These are phyloP conservation scores for Jamesozyma spencerorum DNA, from an alignment of 805 yeast species.

Conservation along the genomic window DNA sequence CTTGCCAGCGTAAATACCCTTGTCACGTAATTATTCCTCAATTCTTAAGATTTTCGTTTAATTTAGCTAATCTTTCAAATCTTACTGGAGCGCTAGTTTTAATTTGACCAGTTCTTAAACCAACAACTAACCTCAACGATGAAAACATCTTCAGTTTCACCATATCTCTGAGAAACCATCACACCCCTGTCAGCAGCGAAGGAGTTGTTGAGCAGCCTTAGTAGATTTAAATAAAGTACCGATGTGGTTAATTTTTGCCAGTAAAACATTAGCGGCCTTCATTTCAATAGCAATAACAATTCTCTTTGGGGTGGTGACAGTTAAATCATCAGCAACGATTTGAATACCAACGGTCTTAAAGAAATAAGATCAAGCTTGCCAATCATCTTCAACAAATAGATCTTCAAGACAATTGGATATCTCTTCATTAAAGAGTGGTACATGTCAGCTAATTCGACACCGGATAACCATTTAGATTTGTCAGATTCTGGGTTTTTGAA, in stretches of 20 bases:
- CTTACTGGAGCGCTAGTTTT: constrained; percentile 99
- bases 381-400: constrained; percentile 99
- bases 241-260: constrained; percentile 97
- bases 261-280: constrained; percentile 90
- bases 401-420: constrained; percentile 98
- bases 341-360: constrained; percentile 67
- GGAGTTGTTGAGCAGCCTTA: constrained; percentile 91
- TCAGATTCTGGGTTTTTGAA: constrained; percentile 96
- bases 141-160: constrained; percentile 98
- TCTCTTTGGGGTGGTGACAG: constrained; percentile 95
- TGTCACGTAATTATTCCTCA: constrained; percentile 97
- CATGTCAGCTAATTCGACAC: constrained; percentile 75
- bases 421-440: constrained; percentile 71
- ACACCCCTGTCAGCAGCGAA: constrained; percentile 98
- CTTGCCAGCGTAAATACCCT: constrained; percentile 91
- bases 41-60: constrained; percentile 97
- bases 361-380: constrained; percentile 96
- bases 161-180: constrained; percentile 99
- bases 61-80: constrained; percentile 98
- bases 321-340: constrained; percentile 96
- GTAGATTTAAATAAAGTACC: constrained; percentile 95
- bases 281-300: constrained; percentile 91
- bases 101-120: constrained; percentile 97
- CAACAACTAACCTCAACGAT: constrained; percentile 97
- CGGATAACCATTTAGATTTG: constrained; percentile 82